Evolutionary conservation across 2,329 filamentous ascomycete species (phyloP).

Genomic region (Epichloe hybrida): DNA sequence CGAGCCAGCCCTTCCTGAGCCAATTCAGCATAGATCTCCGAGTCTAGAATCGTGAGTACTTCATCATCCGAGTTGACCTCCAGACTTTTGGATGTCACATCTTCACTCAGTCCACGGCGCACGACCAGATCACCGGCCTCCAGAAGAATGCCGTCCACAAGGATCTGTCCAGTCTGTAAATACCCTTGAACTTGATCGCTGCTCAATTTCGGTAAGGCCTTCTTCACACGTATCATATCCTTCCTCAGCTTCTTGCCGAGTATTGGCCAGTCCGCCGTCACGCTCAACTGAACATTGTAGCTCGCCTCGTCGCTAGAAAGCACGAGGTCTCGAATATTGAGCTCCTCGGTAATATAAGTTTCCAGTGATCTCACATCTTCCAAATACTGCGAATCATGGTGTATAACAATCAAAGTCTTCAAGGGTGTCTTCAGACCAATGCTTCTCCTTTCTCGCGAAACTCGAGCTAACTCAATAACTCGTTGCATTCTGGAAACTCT

Average conservation of each 20-base stretch:
- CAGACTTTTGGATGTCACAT: constrained; percentile 55
- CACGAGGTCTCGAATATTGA: constrained; percentile 78
- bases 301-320: constrained; percentile 76
- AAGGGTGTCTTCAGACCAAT: constrained; percentile 84
- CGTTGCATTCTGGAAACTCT: constrained; percentile 85
- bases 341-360: constrained; percentile 79
- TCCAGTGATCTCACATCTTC: constrained; percentile 77
- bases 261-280: constrained; percentile 82
- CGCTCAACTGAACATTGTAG: constrained; percentile 86
- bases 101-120: constrained; percentile 63
- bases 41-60: constrained; percentile 82
- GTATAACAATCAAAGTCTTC: constrained; percentile 79
- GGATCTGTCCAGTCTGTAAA: constrained; percentile 57
- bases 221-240: constrained; percentile 82
- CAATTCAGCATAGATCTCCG: constrained; percentile 68
- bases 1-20: constrained; percentile 78
- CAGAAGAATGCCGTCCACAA: constrained; percentile 75
- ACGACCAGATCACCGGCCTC: constrained; percentile 68
- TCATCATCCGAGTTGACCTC: constrained; percentile 84
- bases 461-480: constrained; percentile 81
- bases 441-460: constrained; percentile 71
- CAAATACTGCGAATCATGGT: constrained; percentile 69
- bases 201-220: constrained; percentile 65
- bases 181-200: constrained; percentile 74
- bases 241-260: constrained; percentile 97